Evolutionary conservation across 805 yeast species (phyloP).

Genomic region (Yueomyces sinensis): DNA sequence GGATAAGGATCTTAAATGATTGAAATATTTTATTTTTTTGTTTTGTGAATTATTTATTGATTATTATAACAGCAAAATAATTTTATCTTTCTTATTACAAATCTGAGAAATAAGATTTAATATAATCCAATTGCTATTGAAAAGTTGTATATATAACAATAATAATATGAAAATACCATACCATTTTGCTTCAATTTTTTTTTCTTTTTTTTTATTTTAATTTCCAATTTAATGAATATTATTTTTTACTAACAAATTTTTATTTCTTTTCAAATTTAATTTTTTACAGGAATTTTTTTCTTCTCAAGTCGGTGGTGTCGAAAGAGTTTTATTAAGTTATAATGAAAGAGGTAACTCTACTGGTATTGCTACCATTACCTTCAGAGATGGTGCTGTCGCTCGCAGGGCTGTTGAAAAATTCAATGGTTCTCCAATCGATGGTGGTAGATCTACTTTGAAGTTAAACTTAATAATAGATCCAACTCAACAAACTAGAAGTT

Average conservation of each 20-base stretch:
- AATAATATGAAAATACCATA: too few relatives aligned
- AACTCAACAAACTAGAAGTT: conserved; percentile 34
- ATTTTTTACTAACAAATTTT: neutral
- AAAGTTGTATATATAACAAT: too few relatives aligned
- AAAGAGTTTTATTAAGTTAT: conserved; percentile 56
- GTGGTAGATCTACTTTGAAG: conserved; percentile 64
- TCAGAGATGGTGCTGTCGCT: conserved; percentile 59
- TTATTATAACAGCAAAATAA: too few relatives aligned
- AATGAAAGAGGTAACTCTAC: conserved; percentile 81
- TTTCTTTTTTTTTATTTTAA: too few relatives aligned
- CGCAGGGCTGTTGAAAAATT: conserved; percentile 66
- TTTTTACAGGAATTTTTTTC: conserved; percentile 68
- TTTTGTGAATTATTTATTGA: too few relatives aligned
- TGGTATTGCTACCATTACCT: conserved; percentile 82
- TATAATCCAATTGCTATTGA: too few relatives aligned
- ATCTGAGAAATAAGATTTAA: too few relatives aligned
- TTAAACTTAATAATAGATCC: conserved; percentile 81
- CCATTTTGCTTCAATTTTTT: too few relatives aligned
- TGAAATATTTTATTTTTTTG: too few relatives aligned
- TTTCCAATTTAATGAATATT: too few relatives aligned
- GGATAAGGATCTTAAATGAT: too few relatives aligned
- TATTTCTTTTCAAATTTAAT: neutral
- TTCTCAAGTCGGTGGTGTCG: conserved; percentile 77
- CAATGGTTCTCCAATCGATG: conserved; percentile 89
- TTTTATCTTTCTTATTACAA: too few relatives aligned